phyloP scores from a whole-genome alignment of 2,329 filamentous ascomycete genomes.

The Alternaria gaisen region DNA sequence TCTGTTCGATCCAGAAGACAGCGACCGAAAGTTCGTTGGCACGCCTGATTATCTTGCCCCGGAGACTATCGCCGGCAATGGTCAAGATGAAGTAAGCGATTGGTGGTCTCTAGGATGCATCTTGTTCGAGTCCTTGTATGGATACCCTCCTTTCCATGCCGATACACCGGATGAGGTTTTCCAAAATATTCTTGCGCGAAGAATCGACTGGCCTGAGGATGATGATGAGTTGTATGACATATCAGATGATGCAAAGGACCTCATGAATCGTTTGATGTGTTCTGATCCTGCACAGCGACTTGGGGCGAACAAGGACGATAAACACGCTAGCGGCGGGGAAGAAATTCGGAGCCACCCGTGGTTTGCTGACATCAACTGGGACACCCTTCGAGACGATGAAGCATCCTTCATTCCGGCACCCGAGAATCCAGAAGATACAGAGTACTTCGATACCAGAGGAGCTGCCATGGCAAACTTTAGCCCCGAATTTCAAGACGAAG shows the following conservation, averaged over 20 bases:
- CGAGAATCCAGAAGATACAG: constrained; percentile 95
- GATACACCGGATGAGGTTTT: constrained; percentile 91
- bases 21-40: constrained; percentile 89
- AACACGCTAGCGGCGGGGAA: constrained; percentile 81
- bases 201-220: constrained; percentile 91
- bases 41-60: constrained; percentile 97
- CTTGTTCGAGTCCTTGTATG: constrained; percentile 93
- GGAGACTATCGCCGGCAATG: constrained; percentile 93
- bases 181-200: constrained; percentile 90
- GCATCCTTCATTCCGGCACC: constrained; percentile 93
- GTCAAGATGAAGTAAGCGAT: constrained; percentile 97
- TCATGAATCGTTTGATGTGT: constrained; percentile 92
- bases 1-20: constrained; percentile 94
- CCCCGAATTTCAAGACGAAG: constrained; percentile 92
- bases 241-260: constrained; percentile 87
- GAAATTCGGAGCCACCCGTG: constrained; percentile 91
- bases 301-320: constrained; percentile 85
- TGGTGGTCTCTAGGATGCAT: constrained; percentile 99
- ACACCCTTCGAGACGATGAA: constrained; percentile 89
- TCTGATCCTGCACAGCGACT: constrained; percentile 82
- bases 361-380: constrained; percentile 90
- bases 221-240: constrained; percentile 76
- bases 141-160: constrained; percentile 92
- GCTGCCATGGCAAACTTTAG: constrained; percentile 92
- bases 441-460: constrained; percentile 94